Percentiles rank a stretch among this genome's conserved stretches.
Conservation (phyloP, 2,329 filamentous ascomycete species). For the Penicillium sp. region DNA sequence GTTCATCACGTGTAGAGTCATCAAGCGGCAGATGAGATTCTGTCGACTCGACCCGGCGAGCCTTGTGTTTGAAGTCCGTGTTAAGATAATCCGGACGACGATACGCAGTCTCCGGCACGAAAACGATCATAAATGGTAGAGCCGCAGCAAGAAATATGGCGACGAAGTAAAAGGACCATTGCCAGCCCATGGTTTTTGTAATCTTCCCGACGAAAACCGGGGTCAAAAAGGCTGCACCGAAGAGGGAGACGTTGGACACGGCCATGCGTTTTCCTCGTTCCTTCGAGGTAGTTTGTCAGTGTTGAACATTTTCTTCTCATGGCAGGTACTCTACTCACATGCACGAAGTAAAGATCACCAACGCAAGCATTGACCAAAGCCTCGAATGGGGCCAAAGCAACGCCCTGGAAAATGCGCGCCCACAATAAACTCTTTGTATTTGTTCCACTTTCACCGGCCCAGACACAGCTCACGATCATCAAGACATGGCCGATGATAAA, state of each 20-base stretch:
- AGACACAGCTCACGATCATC: slow-evolving; percentile 73
- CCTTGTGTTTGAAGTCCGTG: slow-evolving; percentile 63
- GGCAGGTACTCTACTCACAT: slow-evolving; percentile 56
- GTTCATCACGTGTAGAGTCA: slow-evolving; percentile 14
- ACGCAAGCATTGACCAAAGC: slow-evolving; percentile 86
- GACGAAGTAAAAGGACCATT: slow-evolving; percentile 87
- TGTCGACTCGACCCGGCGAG: slow-evolving; percentile 20
- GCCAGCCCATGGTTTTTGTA: slow-evolving; percentile 74
- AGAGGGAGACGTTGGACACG: slow-evolving; percentile 71
- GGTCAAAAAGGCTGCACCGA: slow-evolving; percentile 74
- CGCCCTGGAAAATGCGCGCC: slow-evolving; percentile 81
- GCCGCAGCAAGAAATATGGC: slow-evolving; percentile 77
- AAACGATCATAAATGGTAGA: slow-evolving; percentile 73
- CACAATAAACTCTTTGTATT: slow-evolving; percentile 75
- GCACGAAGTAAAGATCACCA: slow-evolving; percentile 89
- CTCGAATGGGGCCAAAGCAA: slow-evolving; percentile 87
- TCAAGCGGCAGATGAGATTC: slow-evolving; percentile 13
- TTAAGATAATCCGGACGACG: slow-evolving; percentile 69
- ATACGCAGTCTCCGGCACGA: slow-evolving; percentile 85
- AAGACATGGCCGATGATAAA: slow-evolving; percentile 79
- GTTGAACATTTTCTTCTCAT: background rate
- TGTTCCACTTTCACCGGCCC: slow-evolving; percentile 72
- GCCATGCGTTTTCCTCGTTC: slow-evolving; percentile 87
- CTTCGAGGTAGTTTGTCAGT: slow-evolving; percentile 37
- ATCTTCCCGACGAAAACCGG: slow-evolving; percentile 92